Evolutionary conservation across 192 early-diverging fungal genomes (phyloP), one percentile per base, ranked within the genome.

Genomic region (Coemansia sp.): DNA sequence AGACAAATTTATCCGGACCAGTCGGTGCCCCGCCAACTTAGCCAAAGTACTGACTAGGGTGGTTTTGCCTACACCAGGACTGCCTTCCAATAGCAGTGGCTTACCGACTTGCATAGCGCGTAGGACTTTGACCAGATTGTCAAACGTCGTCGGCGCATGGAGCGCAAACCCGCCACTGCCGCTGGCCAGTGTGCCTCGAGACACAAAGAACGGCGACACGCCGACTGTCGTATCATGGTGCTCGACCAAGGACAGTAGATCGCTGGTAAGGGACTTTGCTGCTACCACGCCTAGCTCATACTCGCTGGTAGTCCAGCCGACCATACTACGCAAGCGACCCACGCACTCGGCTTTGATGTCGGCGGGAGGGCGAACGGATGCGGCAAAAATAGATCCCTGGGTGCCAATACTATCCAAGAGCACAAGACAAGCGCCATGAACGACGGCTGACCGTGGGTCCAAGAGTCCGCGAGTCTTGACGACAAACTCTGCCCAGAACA

Each of bases 31-130:
- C n/a, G 95, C 87, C 3, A 92, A 75, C 0, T 82, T 77, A 4
- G 94, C 94, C 61, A 99, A 81, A 15, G 93, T 88, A 20, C 90
- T 79, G 22, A 99, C 86, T 63, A 99, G 84, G 55, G 92, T 92
- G 7, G 95, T 97, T 71, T 99, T 99, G 62, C 98, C 98, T 3
- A 97, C 96, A 29, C 98, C 98, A 1, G 98, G 98, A 44, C 92
- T 95, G 62, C 98, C 98, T 83, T 99, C 98, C 15, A 99, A 77
- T 42, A 99, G 80, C 15, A 99, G 88, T 3, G 98, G 94, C 76
- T 97, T 97, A 51, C 85, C 82, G 8, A 98, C 83, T 68, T 97
- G 95, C 84, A 99, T 82, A 4, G 93, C 94, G 7, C 96, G 87
- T 58, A 98, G 86, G 5, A 98, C 87, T 20, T 93, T 87, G 73